These are phyloP conservation scores for Pythium rhizo-oryzae DNA, from an alignment of 352 stramenopile species.

Conservation along the genomic window DNA sequence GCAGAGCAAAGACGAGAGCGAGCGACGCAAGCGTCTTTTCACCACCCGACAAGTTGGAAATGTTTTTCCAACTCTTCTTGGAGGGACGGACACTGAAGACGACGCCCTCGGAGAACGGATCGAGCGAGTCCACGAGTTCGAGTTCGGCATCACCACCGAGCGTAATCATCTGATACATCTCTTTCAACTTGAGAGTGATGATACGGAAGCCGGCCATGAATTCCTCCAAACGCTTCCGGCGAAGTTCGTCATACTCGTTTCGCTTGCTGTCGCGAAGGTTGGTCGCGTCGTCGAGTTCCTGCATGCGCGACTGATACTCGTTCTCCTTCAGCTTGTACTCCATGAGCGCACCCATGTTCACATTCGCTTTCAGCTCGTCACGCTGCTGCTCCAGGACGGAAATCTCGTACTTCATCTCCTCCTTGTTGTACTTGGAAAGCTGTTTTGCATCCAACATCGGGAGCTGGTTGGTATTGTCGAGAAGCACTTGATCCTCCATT, in stretches of 20 bases:
- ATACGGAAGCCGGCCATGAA: slow-evolving; percentile 99
- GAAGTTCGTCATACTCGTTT: slow-evolving; percentile 96
- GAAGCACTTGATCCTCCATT: slow-evolving; percentile 24
- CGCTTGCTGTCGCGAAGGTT: slow-evolving; percentile 91
- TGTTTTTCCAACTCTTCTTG: slow-evolving; percentile 99
- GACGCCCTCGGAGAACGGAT: slow-evolving; percentile 99
- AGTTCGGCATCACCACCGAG: slow-evolving; percentile 98
- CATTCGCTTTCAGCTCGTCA: slow-evolving; percentile 93
- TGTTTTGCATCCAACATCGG: slow-evolving; percentile 75
- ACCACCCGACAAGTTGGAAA: slow-evolving; percentile 98
- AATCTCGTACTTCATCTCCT: slow-evolving; percentile 95
- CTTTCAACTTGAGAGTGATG: slow-evolving; percentile 99
- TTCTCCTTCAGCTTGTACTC: slow-evolving; percentile 95
- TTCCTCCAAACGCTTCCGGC: slow-evolving; percentile 96
- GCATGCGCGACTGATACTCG: slow-evolving; percentile 93
- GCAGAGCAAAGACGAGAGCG: slow-evolving; percentile 99
- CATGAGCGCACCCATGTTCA: slow-evolving; percentile 92
- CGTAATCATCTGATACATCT: slow-evolving; percentile 99
- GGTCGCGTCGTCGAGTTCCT: slow-evolving; percentile 96
- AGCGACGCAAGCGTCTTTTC: slow-evolving; percentile 99
- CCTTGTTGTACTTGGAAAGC: slow-evolving; percentile 88
- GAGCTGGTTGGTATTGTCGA: slow-evolving; percentile 51
- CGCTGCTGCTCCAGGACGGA: slow-evolving; percentile 92
- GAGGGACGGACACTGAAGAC: slow-evolving; percentile 99
- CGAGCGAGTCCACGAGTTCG: slow-evolving; percentile 98